Evolutionary conservation across 305 asterid genomes (phyloP), one percentile per base, ranked within the genome.

Genomic region (Monarda citriodora): DNA sequence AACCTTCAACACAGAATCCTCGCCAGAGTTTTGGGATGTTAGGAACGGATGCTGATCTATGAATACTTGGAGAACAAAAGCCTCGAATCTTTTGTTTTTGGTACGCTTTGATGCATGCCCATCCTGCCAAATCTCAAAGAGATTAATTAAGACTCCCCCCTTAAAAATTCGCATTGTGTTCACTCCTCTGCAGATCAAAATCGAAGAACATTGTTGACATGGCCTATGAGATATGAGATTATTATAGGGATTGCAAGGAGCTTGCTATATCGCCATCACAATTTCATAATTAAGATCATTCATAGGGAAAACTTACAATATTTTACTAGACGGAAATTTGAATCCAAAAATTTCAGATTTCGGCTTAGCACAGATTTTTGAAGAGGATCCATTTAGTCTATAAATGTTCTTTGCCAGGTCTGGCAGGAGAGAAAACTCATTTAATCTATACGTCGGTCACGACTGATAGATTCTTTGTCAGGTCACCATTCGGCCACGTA

Each of bases 311-410:
- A 40, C 63, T 73, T 2, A 75, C 77, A 75, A 75, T 25, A 67
- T 75, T 42, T 49, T 56, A 20, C 34, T 56, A 56, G 61, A 56
- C 66, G 62, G 22, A 41, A 25, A 72, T 50, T 56, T 72, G 6
- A 65, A 18, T 55, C 82, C 82, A 1, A 76, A 76, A 48, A 77
- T 77, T 3, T 64, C 80, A 23, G 80, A 77, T 18, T 77, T 77
- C 16, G 75, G 83, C 15, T 21, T 77, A 17, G 82, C 82, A 34
- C 58, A 72, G 60, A 70, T 36, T 10, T 65, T 66, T 3, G 68
- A 12, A 25, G 77, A 66, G 50, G 64, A 63, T 44, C n/a, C n/a
- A n/a, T n/a, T n/a, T n/a, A n/a, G n/a, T n/a, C n/a, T n/a, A n/a
- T n/a, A n/a, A n/a, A n/a, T n/a, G n/a, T n/a, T n/a, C n/a, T n/a